Conservation (phyloP, 2,329 filamentous ascomycete genomes). For the Xylariomycetidae sp. region DNA sequence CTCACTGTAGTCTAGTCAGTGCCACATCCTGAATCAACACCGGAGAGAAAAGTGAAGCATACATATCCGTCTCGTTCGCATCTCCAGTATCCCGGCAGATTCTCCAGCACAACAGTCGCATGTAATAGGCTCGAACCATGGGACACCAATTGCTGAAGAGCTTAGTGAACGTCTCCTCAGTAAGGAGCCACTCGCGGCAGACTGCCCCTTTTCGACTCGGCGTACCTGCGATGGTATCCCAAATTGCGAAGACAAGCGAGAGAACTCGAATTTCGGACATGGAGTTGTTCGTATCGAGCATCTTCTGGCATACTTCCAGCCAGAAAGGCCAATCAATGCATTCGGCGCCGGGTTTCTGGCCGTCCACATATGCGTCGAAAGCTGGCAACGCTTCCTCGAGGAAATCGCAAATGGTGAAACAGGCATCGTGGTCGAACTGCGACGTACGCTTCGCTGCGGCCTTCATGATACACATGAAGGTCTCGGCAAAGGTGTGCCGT, state of each 20-base stretch:
- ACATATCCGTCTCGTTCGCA: slow-evolving; percentile 60
- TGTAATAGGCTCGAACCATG: slow-evolving; percentile 90
- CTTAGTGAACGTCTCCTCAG: slow-evolving; percentile 67
- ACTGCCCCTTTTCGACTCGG: slow-evolving; percentile 61
- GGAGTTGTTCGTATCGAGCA: slow-evolving; percentile 78
- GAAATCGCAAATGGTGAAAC: slow-evolving; percentile 87
- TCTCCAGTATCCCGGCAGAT: slow-evolving; percentile 70
- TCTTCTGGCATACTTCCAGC: slow-evolving; percentile 71
- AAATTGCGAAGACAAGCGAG: slow-evolving; percentile 73
- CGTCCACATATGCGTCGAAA: slow-evolving; percentile 41
- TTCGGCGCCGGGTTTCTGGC: slow-evolving; percentile 27
- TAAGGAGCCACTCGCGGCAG: slow-evolving; percentile 70
- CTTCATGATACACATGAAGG: slow-evolving; percentile 68
- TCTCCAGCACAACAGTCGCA: slow-evolving; percentile 85
- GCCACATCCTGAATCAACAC: not conserved
- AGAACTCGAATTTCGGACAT: slow-evolving; percentile 84
- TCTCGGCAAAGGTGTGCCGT: slow-evolving; percentile 67
- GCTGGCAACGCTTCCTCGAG: slow-evolving; percentile 74
- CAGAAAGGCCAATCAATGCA: slow-evolving; percentile 78
- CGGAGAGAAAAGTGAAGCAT: slow-evolving; percentile 34
- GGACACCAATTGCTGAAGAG: slow-evolving; percentile 94
- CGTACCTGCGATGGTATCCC: slow-evolving; percentile 65
- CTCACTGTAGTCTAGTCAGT: slow-evolving; percentile 41
- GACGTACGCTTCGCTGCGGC: slow-evolving; percentile 70
- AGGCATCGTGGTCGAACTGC: slow-evolving; percentile 74